Conservation (phyloP, 805 yeast genomes). For the Barnettozyma sp. region DNA sequence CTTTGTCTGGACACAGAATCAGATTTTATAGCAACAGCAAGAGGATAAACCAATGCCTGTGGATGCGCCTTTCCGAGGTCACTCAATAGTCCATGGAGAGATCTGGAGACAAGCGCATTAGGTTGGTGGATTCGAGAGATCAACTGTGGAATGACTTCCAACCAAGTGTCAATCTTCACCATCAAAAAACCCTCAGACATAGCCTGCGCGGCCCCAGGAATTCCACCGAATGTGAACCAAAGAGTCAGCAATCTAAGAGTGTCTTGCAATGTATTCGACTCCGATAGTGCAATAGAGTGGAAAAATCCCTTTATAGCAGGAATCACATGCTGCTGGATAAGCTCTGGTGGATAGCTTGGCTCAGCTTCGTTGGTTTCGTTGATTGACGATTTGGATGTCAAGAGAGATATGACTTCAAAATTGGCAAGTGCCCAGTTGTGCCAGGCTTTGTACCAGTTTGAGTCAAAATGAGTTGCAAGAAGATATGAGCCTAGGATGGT, state of each 20-base stretch:
- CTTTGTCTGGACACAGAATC: slow-evolving; percentile 83
- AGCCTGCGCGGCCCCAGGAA: slow-evolving; percentile 84
- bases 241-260: slow-evolving; percentile 81
- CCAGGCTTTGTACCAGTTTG: slow-evolving; percentile 97
- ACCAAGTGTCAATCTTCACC: slow-evolving; percentile 90
- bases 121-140: slow-evolving; percentile 97
- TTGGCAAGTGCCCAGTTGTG: slow-evolving; percentile 99
- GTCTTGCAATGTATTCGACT: slow-evolving; percentile 85
- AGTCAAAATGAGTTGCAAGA: slow-evolving; percentile 91
- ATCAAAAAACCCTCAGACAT: slow-evolving; percentile 84
- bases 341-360: slow-evolving; percentile 37
- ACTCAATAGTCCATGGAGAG: slow-evolving; percentile 71
- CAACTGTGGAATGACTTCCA: slow-evolving; percentile 91
- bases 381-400: slow-evolving; percentile 31
- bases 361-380: slow-evolving; percentile 26
- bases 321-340: slow-evolving; percentile 80
- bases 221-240: slow-evolving; percentile 96
- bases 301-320: slow-evolving; percentile 96
- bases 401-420: slow-evolving; percentile 82
- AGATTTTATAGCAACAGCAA: slow-evolving; percentile 92
- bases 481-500: slow-evolving; percentile 87
- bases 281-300: slow-evolving; percentile 85
- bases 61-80: slow-evolving; percentile 95
- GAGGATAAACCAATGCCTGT: slow-evolving; percentile 90
- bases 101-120: slow-evolving; percentile 71